Evolutionary conservation across 129 eudicot genomes (phyloP), one percentile per base, ranked within the genome.

Genomic region (Artemisia tridentata): DNA sequence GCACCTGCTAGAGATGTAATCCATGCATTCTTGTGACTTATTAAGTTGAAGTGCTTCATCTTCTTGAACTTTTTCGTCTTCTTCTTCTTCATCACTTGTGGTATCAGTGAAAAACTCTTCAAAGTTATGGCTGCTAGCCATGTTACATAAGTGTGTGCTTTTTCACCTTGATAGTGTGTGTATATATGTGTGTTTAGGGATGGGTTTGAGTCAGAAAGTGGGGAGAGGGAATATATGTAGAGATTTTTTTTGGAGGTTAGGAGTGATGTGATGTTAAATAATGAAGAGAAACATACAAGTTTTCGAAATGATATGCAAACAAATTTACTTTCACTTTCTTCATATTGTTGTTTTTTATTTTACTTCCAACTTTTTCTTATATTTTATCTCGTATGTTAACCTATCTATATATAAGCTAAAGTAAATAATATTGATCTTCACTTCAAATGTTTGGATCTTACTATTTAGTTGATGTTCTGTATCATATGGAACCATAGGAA

Each of bases 61-160:
- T 17, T 79, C 49, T 16, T 69, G 75, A 1, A 49, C 76, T 1
- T 29, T 63, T 0, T 75, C 76, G 1, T 49, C 73, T 5, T 68
- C 56, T 1, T 14, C 31, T 50, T 71, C 67, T 18, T 71, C 77
- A 45, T 71, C 82, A 27, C 38, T 47, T 31, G 68, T 80, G 31
- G 76, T 63, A 69, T 65, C 76, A 11, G 67, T 71, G 72, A 67
- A 83, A 55, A 55, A 45, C 38, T 71, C 82, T 67, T 63, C 49
- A 18, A 78, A 75, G 66, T 76, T 82, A 38, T 79, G 80, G 49
- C 65, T 72, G 17, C 55, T 81, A 62, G 76, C 75, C 86, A 68
- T 78, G 46, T 15, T 54, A 52, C 25, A 45, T 75, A 66, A 65
- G 16, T 71, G 61, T 57, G 80, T 72, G 85, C 43, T 71, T 71